Conservation (phyloP, 2,329 filamentous ascomycete species). For the Hypoxylon sp. region DNA sequence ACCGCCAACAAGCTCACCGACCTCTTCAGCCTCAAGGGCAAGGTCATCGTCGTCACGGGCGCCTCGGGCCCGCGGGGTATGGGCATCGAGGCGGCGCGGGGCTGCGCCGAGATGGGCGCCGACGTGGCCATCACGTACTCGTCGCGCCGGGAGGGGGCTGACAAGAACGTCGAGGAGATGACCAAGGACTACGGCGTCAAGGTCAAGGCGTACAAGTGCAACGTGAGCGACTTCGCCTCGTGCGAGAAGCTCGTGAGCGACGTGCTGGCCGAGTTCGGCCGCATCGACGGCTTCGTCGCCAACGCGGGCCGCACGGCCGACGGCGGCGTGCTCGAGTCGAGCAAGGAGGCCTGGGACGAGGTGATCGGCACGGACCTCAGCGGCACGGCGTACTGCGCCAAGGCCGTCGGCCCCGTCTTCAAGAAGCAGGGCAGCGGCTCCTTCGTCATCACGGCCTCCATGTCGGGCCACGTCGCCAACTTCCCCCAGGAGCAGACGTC, state of each 20-base stretch:
- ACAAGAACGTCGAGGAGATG: constrained; percentile 71
- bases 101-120: constrained; percentile 74
- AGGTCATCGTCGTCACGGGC: constrained; percentile 75
- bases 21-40: constrained; percentile 76
- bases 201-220: constrained; percentile 67
- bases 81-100: constrained; percentile 73
- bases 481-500: constrained; percentile 69
- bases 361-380: constrained; percentile 68
- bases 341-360: constrained; percentile 64
- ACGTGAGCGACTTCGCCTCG: constrained; percentile 61
- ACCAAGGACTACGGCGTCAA: constrained; percentile 72
- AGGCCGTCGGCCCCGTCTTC: constrained; percentile 66
- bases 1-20: constrained; percentile 65
- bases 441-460: constrained; percentile 71
- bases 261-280: constrained; percentile 75
- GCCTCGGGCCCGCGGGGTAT: constrained; percentile 75
- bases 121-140: constrained; percentile 77
- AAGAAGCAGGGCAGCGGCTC: constrained; percentile 66
- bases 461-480: constrained; percentile 72
- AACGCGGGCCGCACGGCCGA: constrained; percentile 71
- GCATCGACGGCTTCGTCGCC: constrained; percentile 77
- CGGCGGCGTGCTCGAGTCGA: constrained; percentile 63
- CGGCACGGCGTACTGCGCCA: constrained; percentile 71
- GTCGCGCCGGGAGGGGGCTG: constrained; percentile 71
- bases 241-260: constrained; percentile 65